phyloP scores from a whole-genome alignment of 2,329 filamentous ascomycete species.

The Alternaria gansuensis region DNA sequence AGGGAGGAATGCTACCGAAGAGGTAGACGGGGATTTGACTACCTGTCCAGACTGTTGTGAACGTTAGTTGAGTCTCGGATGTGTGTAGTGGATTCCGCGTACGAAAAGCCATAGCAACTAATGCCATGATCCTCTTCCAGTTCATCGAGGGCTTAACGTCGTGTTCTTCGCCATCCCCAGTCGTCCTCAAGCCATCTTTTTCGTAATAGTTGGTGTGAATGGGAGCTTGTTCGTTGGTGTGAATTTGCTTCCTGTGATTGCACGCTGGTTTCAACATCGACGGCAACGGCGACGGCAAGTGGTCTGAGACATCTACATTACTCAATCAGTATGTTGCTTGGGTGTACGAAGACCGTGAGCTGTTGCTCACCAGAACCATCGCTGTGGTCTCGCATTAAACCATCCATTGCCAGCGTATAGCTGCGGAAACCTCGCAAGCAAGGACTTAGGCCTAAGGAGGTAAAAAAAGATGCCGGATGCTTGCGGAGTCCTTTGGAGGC shows the following conservation, averaged over 20 bases:
- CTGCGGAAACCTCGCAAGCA: too few species aligned
- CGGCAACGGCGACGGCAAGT: too few species aligned
- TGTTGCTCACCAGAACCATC: neutral
- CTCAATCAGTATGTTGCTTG: neutral
- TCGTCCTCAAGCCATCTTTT: slow-evolving; percentile 56
- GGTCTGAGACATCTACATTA: slow-evolving; percentile 23
- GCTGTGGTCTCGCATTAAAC: slow-evolving; percentile 2
- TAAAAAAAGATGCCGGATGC: neutral
- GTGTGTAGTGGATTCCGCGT: neutral
- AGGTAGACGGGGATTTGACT: slow-evolving; percentile 65
- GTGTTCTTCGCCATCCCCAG: slow-evolving; percentile 31
- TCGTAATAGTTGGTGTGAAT: slow-evolving; percentile 58
- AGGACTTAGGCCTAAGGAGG: neutral
- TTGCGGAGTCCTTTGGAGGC: slow-evolving; percentile 7
- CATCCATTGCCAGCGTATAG: neutral
- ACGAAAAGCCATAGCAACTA: slow-evolving; percentile 54
- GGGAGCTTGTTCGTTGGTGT: slow-evolving; percentile 50
- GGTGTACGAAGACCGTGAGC: neutral
- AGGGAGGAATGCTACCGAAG: slow-evolving; percentile 44
- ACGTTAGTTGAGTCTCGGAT: slow-evolving; percentile 1
- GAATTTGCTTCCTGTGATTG: slow-evolving; percentile 46
- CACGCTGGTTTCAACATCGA: slow-evolving; percentile 20
- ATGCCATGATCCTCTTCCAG: slow-evolving; percentile 58
- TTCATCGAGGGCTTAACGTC: slow-evolving; percentile 18
- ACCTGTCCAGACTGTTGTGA: slow-evolving; percentile 63